A percentile compares a stretch with the other conserved stretches of the same genome.
These are phyloP conservation scores for Discostella pseudostelligera DNA, from an alignment of 108 stramenopile species.

Conservation along the genomic window DNA sequence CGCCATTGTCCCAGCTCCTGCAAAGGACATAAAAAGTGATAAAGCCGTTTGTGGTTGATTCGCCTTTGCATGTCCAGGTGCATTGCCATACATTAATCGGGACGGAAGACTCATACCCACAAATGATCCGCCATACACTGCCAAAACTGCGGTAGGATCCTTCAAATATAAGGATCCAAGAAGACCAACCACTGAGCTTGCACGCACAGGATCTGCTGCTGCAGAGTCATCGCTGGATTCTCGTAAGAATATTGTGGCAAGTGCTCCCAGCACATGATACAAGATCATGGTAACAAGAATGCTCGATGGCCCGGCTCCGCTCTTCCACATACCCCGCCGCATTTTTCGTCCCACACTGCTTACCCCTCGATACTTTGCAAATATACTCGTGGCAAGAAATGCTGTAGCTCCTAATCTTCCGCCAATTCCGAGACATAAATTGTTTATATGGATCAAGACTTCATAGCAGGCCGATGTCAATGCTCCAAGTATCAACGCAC, in stretches of 20 bases:
- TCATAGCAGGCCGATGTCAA: conserved; percentile 52
- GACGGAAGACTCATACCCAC: conserved; percentile 66
- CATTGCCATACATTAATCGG: conserved; percentile 52
- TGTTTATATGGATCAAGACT: conserved; percentile 45
- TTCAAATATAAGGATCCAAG: conserved; percentile 48
- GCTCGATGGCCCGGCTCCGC: conserved; percentile 22
- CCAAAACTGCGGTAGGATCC: conserved; percentile 47
- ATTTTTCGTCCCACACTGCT: conserved; percentile 36
- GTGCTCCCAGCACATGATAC: conserved; percentile 53
- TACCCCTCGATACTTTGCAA: conserved; percentile 50
- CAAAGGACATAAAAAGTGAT: conserved; percentile 39
- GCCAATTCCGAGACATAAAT: conserved; percentile 47
- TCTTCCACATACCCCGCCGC: conserved; percentile 34
- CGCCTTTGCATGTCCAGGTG: conserved; percentile 14
- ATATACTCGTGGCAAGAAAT: conserved; percentile 49
- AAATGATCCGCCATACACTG: conserved; percentile 63
- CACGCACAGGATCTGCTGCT: conserved; percentile 61
- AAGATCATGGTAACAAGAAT: conserved; percentile 36
- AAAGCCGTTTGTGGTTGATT: conserved; percentile 8
- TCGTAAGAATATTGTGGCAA: conserved; percentile 60
- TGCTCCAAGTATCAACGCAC: conserved; percentile 31
- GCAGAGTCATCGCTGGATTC: conserved; percentile 57
- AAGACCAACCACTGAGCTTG: conserved; percentile 54
- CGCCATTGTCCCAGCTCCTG: conserved; percentile 50
- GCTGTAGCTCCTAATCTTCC: conserved; percentile 57